These are phyloP conservation scores for Acanthamoeba healyi DNA, from an alignment of 208 protist genomes.

Conservation along the genomic window DNA sequence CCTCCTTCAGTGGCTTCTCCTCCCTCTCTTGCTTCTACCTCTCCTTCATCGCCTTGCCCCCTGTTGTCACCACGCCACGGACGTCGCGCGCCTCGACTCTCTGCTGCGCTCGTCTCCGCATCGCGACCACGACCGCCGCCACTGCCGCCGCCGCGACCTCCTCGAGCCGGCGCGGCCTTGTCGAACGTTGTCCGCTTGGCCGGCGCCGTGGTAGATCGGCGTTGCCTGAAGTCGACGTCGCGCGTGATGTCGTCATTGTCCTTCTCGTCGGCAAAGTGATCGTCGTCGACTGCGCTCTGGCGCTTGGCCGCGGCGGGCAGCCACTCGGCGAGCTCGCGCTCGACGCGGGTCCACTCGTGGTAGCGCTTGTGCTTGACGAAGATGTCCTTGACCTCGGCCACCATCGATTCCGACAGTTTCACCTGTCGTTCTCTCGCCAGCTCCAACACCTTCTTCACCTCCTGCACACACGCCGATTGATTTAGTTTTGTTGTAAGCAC, in stretches of 20 bases:
- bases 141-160: too few species aligned
- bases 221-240: too few species aligned
- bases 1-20: background rate
- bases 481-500: background rate
- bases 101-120: too few species aligned
- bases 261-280: background rate
- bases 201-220: too few species aligned
- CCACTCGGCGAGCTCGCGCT: slow-evolving; percentile 6
- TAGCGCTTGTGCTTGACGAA: background rate
- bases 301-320: background rate
- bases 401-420: background rate
- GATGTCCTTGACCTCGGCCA: background rate
- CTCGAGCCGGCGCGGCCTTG: too few species aligned
- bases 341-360: background rate
- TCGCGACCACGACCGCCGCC: too few species aligned
- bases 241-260: background rate
- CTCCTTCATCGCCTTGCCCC: too few species aligned
- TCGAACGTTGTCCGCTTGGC: too few species aligned
- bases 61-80: too few species aligned
- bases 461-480: background rate
- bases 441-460: background rate
- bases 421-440: background rate
- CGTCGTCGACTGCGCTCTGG: too few species aligned
- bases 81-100: too few species aligned
- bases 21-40: background rate